These are phyloP conservation scores for Tilletia setariae DNA, from an alignment of 1,284 basidiomycete species.

Conservation along the genomic window DNA sequence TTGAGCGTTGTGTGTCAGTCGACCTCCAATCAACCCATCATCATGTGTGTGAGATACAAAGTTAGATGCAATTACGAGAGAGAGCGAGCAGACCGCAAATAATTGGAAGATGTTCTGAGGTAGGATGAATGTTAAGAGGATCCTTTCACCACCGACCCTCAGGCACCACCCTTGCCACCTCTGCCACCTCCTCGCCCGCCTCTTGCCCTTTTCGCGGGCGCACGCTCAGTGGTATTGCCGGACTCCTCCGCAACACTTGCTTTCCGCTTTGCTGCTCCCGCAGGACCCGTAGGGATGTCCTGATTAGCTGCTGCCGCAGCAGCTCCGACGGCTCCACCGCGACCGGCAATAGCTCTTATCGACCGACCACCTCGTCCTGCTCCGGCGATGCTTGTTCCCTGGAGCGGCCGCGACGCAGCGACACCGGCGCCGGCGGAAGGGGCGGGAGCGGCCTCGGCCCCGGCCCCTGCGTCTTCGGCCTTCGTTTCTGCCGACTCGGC, in stretches of 20 bases:
- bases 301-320: neutral
- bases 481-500: conserved; percentile 23
- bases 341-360: neutral
- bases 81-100: too few relatives aligned
- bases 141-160: too few relatives aligned
- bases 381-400: neutral
- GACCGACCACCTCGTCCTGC: neutral
- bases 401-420: neutral
- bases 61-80: too few relatives aligned
- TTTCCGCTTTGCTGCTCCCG: conserved; percentile 3
- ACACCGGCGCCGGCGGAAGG: neutral
- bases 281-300: neutral
- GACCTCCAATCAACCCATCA: too few relatives aligned
- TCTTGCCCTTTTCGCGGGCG: neutral
- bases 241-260: neutral
- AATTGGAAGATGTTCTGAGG: too few relatives aligned
- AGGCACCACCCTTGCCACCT: too few relatives aligned
- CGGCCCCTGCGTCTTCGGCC: neutral
- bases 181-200: too few relatives aligned
- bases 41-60: too few relatives aligned
- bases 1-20: too few relatives aligned
- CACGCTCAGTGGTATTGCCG: neutral
- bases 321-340: neutral
- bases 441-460: neutral
- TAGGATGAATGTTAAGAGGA: too few relatives aligned